Evolutionary conservation across 139 green algal genomes (phyloP).

Genomic region (Gonium pectorale): DNA sequence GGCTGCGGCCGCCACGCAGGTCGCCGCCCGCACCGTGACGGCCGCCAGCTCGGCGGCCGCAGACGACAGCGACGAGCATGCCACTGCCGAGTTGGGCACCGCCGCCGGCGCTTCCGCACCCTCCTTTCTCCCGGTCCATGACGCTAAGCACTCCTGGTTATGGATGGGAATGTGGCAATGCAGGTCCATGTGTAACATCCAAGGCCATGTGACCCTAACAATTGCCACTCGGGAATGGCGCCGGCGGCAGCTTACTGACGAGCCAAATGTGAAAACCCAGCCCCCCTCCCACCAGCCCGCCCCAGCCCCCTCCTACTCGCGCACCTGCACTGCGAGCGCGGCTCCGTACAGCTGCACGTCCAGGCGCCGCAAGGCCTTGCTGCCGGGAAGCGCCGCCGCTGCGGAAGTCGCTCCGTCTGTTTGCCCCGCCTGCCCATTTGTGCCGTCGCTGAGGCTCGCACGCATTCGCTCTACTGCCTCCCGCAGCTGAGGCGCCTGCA

Average conservation of each 20-base stretch:
- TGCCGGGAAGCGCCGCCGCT: neutral
- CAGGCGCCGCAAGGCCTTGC: conserved; percentile 33
- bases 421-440: neutral
- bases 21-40: neutral
- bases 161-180: neutral
- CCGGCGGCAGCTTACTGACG: neutral
- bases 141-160: neutral
- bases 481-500: conserved; percentile 5
- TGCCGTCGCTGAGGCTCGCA: neutral
- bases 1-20: neutral
- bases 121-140: neutral
- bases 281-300: neutral
- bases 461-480: conserved; percentile 23
- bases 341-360: conserved; percentile 39
- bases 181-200: too few relatives aligned
- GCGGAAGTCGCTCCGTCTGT: neutral
- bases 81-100: neutral
- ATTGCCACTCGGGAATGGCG: neutral
- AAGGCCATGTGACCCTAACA: neutral
- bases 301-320: neutral
- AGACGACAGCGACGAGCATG: neutral
- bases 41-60: neutral
- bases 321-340: conserved; percentile 38
- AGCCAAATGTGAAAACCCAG: neutral
- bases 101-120: neutral